These are phyloP conservation scores for Phlebopus sp. DNA, from an alignment of 1,284 basidiomycete species.

Conservation along the genomic window DNA sequence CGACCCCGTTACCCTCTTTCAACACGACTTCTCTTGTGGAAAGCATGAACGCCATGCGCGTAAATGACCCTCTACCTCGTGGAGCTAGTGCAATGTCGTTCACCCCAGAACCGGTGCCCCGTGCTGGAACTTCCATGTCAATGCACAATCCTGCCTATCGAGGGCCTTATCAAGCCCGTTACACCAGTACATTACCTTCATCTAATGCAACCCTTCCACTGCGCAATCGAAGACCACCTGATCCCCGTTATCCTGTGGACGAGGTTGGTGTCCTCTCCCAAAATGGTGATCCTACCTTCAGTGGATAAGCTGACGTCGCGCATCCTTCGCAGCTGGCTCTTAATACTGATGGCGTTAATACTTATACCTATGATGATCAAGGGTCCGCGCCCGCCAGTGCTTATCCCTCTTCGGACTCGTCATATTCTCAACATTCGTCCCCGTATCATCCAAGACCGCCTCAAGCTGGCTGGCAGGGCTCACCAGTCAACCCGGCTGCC, in stretches of 20 bases:
- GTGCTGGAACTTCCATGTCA: constrained; percentile 35
- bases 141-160: constrained; percentile 21
- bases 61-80: constrained; percentile 23
- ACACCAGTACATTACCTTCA: constrained; percentile 27
- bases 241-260: constrained; percentile 22
- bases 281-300: background rate
- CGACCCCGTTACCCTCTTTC: constrained; percentile 15
- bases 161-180: constrained; percentile 18
- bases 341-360: constrained; percentile 25
- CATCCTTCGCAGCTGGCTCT: constrained; percentile 11
- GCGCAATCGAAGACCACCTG: constrained; percentile 15
- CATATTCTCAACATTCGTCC: constrained; percentile 22
- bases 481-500: constrained; percentile 31
- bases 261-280: constrained; percentile 17
- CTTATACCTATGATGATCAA: constrained; percentile 38
- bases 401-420: constrained; percentile 24
- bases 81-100: constrained; percentile 21
- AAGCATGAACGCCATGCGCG: constrained; percentile 28
- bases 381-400: constrained; percentile 20
- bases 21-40: constrained; percentile 24
- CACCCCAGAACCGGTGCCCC: constrained; percentile 27
- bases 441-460: constrained; percentile 20
- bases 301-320: constrained; percentile 16
- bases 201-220: constrained; percentile 16
- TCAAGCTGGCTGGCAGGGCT: constrained; percentile 34